phyloP scores from a whole-genome alignment of 1,284 basidiomycete genomes.

The Farysia itapuensis region DNA sequence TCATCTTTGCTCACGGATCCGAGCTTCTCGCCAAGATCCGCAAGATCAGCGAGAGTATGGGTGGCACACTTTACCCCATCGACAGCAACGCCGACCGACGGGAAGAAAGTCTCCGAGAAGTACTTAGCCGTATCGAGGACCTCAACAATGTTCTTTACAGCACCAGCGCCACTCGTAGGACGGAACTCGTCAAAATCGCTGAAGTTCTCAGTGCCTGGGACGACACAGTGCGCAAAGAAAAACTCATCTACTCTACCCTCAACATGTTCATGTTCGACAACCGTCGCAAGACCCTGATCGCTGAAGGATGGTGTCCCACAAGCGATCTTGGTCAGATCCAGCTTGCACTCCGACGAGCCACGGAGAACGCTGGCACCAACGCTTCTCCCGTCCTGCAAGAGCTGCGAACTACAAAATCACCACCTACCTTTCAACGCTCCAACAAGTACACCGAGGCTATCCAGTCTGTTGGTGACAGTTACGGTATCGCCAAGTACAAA shows the following conservation, averaged over 20 bases:
- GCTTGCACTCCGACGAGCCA: slow-evolving; percentile 84
- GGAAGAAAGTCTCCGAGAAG: slow-evolving; percentile 83
- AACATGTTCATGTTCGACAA: slow-evolving; percentile 82
- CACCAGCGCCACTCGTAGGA: slow-evolving; percentile 69
- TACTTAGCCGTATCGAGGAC: slow-evolving; percentile 86
- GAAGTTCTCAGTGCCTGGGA: slow-evolving; percentile 87
- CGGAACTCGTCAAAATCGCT: slow-evolving; percentile 82
- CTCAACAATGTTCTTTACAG: slow-evolving; percentile 78
- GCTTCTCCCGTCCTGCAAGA: slow-evolving; percentile 91
- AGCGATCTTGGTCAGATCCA: slow-evolving; percentile 86
- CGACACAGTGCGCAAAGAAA: slow-evolving; percentile 92
- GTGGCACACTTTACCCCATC: slow-evolving; percentile 93
- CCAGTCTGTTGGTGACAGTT: slow-evolving; percentile 97
- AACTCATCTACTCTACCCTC: slow-evolving; percentile 71
- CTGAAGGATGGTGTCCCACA: slow-evolving; percentile 96
- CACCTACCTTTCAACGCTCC: slow-evolving; percentile 91
- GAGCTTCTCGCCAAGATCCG: slow-evolving; percentile 93
- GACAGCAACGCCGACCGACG: slow-evolving; percentile 92
- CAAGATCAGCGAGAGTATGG: slow-evolving; percentile 97
- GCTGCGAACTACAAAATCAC: slow-evolving; percentile 82
- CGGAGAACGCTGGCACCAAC: slow-evolving; percentile 88
- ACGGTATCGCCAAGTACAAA: slow-evolving; percentile 91
- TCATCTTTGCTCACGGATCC: slow-evolving; percentile 97
- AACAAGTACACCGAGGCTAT: slow-evolving; percentile 97
- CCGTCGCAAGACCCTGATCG: slow-evolving; percentile 88